phyloP scores from a whole-genome alignment of 805 yeast species.

The Candida silvatica region DNA sequence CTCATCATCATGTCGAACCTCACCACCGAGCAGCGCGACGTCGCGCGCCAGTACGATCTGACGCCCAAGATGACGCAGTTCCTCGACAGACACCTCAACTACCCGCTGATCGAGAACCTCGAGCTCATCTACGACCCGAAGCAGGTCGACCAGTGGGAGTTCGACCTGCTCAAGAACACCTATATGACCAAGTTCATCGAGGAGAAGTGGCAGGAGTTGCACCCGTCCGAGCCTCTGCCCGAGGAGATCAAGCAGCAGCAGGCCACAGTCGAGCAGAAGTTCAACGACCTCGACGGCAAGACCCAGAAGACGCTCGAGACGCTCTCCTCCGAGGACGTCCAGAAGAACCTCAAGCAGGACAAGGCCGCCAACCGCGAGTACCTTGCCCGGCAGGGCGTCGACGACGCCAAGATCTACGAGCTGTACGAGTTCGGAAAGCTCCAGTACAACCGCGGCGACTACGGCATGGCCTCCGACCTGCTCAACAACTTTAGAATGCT shows the following conservation, averaged over 20 bases:
- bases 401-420: slow-evolving; percentile 38
- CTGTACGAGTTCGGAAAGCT: slow-evolving; percentile 53
- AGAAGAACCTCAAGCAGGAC: slow-evolving; percentile 44
- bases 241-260: slow-evolving; percentile 32
- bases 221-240: slow-evolving; percentile 33
- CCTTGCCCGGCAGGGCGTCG: slow-evolving; percentile 34
- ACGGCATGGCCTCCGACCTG: slow-evolving; percentile 49
- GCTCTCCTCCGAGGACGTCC: slow-evolving; percentile 40
- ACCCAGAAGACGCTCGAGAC: slow-evolving; percentile 38
- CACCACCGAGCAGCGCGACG: slow-evolving; percentile 21
- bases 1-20: too few species aligned
- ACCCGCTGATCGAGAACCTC: slow-evolving; percentile 22
- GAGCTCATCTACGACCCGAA: slow-evolving; percentile 24
- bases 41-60: slow-evolving; percentile 44
- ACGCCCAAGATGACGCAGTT: slow-evolving; percentile 47
- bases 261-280: slow-evolving; percentile 29
- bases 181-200: slow-evolving; percentile 44
- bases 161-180: slow-evolving; percentile 47
- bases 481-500: slow-evolving; percentile 48
- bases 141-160: slow-evolving; percentile 38
- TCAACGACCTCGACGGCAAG: slow-evolving; percentile 29
- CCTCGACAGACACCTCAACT: slow-evolving; percentile 53
- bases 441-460: slow-evolving; percentile 57
- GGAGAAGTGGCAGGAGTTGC: slow-evolving; percentile 32
- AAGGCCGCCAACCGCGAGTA: slow-evolving; percentile 43